phyloP scores from a whole-genome alignment of 768 basidiomycete genomes.

The Termitomyces heimii region DNA sequence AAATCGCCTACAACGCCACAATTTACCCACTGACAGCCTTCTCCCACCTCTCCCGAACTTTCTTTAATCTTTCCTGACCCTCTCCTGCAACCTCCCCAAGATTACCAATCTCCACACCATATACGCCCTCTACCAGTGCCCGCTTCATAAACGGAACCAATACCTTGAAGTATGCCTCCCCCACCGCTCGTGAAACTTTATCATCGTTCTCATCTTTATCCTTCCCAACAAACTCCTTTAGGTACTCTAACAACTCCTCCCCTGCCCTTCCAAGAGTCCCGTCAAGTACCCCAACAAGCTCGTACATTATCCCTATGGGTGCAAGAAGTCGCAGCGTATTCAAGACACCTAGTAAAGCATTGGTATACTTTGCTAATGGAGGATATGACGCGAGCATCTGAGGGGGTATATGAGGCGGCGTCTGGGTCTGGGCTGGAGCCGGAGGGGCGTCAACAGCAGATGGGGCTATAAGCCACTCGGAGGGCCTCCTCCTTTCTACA shows the following conservation, averaged over 20 bases:
- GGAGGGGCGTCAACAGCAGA: conserved; percentile 22
- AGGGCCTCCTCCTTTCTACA: conserved; percentile 24
- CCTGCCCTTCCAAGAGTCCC: conserved; percentile 41
- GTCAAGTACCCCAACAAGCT: conserved; percentile 49
- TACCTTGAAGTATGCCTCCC: conserved; percentile 51
- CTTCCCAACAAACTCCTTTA: conserved; percentile 14
- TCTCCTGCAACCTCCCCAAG: conserved; percentile 18
- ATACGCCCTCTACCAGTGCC: conserved; percentile 73
- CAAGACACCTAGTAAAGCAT: conserved; percentile 64
- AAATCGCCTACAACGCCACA: neutral
- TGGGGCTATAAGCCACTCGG: conserved; percentile 44
- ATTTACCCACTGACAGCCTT: conserved; percentile 5
- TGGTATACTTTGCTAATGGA: conserved; percentile 67
- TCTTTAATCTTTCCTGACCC: conserved; percentile 16
- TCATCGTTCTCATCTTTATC: conserved; percentile 16
- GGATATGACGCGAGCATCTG: conserved; percentile 67
- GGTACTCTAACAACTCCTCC: conserved; percentile 40
- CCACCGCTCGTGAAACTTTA: conserved; percentile 38
- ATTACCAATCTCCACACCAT: conserved; percentile 31
- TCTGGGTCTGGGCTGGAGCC: conserved; percentile 17
- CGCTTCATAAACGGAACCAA: conserved; percentile 68
- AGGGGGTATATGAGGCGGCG: conserved; percentile 61
- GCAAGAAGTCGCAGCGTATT: conserved; percentile 82
- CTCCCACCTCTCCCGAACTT: conserved; percentile 29
- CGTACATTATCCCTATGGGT: conserved; percentile 50